Conservation (phyloP, 108 stramenopile species). For the Cafeteria roenbergensis region DNA sequence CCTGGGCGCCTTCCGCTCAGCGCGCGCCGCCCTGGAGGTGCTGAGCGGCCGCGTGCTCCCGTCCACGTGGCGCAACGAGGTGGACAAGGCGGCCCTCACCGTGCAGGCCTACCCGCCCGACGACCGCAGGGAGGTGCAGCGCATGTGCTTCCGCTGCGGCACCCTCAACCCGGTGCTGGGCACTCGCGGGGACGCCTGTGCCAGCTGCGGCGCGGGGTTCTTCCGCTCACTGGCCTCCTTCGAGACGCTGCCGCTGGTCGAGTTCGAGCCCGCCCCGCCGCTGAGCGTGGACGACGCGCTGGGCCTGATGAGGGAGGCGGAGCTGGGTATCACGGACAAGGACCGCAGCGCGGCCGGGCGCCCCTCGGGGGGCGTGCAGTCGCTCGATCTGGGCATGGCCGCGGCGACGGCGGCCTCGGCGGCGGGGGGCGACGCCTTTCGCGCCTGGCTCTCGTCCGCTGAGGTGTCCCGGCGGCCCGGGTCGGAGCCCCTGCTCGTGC, state of each 20-base stretch:
- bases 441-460: no score
- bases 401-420: no score
- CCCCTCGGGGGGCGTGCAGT: no score
- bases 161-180: constrained; percentile 44
- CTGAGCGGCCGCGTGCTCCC: constrained; percentile 38
- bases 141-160: constrained; percentile 58
- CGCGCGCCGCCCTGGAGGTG: constrained; percentile 42
- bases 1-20: constrained; percentile 51
- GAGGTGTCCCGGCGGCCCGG: no score
- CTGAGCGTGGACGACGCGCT: no score
- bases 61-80: constrained; percentile 34
- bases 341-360: no score
- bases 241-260: constrained; percentile 57
- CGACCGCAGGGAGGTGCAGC: constrained; percentile 48
- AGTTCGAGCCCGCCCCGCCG: no score
- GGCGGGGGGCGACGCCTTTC: no score
- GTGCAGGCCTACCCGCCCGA: constrained; percentile 46
- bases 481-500: no score
- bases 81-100: constrained; percentile 41
- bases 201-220: constrained; percentile 55
- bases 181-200: constrained; percentile 41
- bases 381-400: no score
- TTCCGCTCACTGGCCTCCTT: constrained; percentile 52
- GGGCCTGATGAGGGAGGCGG: no score
- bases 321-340: no score